Evolutionary conservation across 768 basidiomycete species (phyloP), one percentile per base, ranked within the genome.

Genomic region (Favolaschia claudopus): DNA sequence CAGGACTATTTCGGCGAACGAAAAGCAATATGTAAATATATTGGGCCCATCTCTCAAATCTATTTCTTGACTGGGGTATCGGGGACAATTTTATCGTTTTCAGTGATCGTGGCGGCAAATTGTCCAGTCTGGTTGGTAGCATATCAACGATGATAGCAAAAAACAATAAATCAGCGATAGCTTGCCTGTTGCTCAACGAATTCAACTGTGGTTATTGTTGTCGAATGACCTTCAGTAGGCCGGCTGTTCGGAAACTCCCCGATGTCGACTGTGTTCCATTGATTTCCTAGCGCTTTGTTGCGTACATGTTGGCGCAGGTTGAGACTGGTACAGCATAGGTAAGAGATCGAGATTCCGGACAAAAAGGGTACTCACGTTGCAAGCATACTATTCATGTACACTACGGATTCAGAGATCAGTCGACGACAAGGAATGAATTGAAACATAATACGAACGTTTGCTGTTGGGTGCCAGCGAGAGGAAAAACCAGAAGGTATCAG

Each of bases 311-410:
- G 44, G 27, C 62, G 62, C 51, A 58, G 43, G 37, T 63, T 63
- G 38, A 63, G 56, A 5, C 53, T 55, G 42, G 17, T 12, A 27
- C 20, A 17, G 8, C 10, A 19, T 28, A 7, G 13, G 29, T 29
- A 8, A 55, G 51, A 25, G 28, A n/a, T 12, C 20, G 17, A 24
- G 9, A 0, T 9, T 12, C 14, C 29, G 7, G 22, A 4, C 2
- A 19, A 33, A 7, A 7, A 27, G 17, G 28, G n/a, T 19, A 42
- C 62, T 5, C 32, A 64, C 62, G 62, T 64, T 13, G 58, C 47
- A 34, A 64, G 53, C 62, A 64, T 64, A 33, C 62, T 64, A 22
- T 59, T 64, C 62, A 64, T 64, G 49, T 64, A 64, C 1, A 64
- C 58, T 64, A 25, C 46, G 36, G 12, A 17, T 28, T 14, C 4